phyloP scores from a whole-genome alignment of 345 rosid genomes.

The Pistacia atlantica region DNA sequence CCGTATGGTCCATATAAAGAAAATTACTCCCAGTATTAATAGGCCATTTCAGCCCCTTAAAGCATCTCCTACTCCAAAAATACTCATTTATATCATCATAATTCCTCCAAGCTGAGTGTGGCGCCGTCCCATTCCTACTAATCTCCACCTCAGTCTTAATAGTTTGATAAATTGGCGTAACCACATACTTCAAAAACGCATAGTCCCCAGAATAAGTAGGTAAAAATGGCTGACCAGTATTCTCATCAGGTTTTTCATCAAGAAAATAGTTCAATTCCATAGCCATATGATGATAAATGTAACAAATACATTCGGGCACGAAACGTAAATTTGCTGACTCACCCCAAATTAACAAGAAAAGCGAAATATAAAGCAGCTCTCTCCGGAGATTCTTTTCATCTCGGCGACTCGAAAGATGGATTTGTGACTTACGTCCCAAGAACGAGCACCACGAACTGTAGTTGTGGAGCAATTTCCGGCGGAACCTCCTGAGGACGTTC shows the following conservation, averaged over 20 bases:
- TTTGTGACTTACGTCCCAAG: conserved; percentile 44
- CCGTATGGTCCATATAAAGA: conserved; percentile 16
- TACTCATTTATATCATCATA: conserved; percentile 90
- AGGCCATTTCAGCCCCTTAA: conserved; percentile 74
- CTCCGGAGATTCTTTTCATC: conserved; percentile 34
- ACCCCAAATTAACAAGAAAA: conserved; percentile 64
- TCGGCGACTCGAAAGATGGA: conserved; percentile 33
- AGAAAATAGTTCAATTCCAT: conserved; percentile 48
- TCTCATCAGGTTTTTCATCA: conserved; percentile 41
- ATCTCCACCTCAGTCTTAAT: conserved; percentile 55
- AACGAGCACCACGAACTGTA: conserved; percentile 83
- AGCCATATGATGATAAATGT: conserved; percentile 64
- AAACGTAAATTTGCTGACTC: conserved; percentile 65
- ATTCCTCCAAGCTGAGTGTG: conserved; percentile 91
- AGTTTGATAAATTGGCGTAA: conserved; percentile 71
- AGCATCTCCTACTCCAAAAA: conserved; percentile 90
- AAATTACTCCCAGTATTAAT: conserved; percentile 49
- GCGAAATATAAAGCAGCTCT: conserved; percentile 54
- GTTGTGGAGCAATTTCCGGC: conserved; percentile 60
- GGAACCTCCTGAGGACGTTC: conserved; percentile 58
- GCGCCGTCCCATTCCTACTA: conserved; percentile 70
- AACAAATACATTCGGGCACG: conserved; percentile 58
- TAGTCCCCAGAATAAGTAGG: conserved; percentile 58
- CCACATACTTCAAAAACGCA: conserved; percentile 58
- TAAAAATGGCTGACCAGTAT: conserved; percentile 57